Percentiles rank a stretch among this genome's conserved stretches.
These are phyloP conservation scores for Erysiphe neolycopersici DNA, from an alignment of 2,329 filamentous ascomycete species.

Conservation along the genomic window DNA sequence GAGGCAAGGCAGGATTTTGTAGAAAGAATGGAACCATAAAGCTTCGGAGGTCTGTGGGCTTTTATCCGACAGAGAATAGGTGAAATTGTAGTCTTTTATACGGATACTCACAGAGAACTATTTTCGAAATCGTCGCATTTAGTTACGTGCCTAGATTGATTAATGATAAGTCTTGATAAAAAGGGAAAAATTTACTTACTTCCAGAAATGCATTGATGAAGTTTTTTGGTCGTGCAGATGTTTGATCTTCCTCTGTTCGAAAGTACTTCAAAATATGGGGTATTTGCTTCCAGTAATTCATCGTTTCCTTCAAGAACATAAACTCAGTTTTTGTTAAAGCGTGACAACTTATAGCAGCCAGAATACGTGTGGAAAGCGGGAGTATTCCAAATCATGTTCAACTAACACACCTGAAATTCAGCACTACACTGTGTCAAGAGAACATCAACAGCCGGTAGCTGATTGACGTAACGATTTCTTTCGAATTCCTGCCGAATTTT, in stretches of 20 bases:
- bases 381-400: neutral
- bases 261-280: conserved; percentile 95
- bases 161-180: neutral
- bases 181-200: conserved; percentile 18
- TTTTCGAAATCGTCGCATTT: conserved; percentile 2
- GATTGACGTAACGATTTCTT: conserved; percentile 75
- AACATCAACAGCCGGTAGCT: conserved; percentile 69
- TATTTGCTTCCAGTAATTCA: conserved; percentile 98
- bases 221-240: conserved; percentile 49
- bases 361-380: no score
- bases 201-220: conserved; percentile 92
- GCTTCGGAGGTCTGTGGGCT: neutral
- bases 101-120: neutral
- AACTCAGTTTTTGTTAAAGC: no score
- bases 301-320: conserved; percentile 42
- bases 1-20: conserved; percentile 32
- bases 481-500: conserved; percentile 95
- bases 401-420: conserved; percentile 56
- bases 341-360: no score
- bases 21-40: conserved; percentile 4
- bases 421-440: conserved; percentile 73
- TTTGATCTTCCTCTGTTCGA: conserved; percentile 60
- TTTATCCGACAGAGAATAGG: neutral
- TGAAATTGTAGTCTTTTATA: neutral
- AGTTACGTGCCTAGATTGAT: conserved; percentile 12